Evolutionary conservation across 306 rosid species (phyloP), one percentile per base, ranked within the genome.

Genomic region (Spatholobus suberectus): DNA sequence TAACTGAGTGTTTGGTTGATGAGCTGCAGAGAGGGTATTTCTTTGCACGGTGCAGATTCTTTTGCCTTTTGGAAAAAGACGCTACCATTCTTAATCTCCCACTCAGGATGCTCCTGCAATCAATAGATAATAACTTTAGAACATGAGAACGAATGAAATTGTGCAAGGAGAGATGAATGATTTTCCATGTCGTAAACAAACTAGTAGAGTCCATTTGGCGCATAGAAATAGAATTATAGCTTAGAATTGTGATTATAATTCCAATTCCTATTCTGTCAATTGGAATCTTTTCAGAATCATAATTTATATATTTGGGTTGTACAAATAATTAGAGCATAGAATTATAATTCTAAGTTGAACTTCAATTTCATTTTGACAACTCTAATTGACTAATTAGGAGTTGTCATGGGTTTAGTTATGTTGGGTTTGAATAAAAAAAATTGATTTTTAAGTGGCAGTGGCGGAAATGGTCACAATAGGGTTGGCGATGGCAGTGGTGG

Each of bases 1-100:
- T 94, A 96, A 81, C 99, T 96, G 52, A 94, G 99, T 0, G 99
- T 96, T 86, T 96, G 98, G 89, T 96, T 96, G 93, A 96, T 96
- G 63, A 96, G 96, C 81, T 94, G 99, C 82, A 96, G 89, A 37
- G 97, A 96, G 41, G 98, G 99, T 54, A 96, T 96, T 82, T 96
- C 99, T 91, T 94, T 96, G 97, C 97, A 91, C 15, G 99, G 99
- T 46, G 96, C 89, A 23, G 97, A 88, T 47, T 94, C 99, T 86
- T 94, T 96, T 18, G 95, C 97, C 88, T 90, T 94, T 76, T 92
- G 98, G 89, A 94, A 92, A 80, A 51, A 80, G 52, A 94, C 97
- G 1, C 41, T 74, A 5, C 88, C 90, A 11, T 91, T 87, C 88
- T 87, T 91, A 51, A 91, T 85, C 76, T 92, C 99, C 99, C 99